Base-by-base conservation (phyloP, 75 land plant genomes). In the Cryptomeria japonica region DNA sequence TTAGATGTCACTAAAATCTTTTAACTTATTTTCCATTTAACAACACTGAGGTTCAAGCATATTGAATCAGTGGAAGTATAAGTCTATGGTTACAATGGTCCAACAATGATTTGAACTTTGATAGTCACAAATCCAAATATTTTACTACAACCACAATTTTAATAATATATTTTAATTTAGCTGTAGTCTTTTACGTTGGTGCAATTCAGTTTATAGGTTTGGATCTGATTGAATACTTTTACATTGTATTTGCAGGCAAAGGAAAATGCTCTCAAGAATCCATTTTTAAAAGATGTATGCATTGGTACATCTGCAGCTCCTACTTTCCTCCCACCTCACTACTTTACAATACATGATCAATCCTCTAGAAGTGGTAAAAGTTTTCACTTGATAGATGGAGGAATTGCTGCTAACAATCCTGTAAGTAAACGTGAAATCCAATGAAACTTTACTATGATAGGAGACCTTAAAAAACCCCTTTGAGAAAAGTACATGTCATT, bases 261-360 rank as follows among this genome's bases (percentile, higher is more conserved):
- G 12, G 6, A 19, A 32, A 58, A 86, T 41, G 32, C 12, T 18
- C 28, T 22, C 2, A 55, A 10, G 31, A 55, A 90, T 90, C 89
- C 89, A 37, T 16, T 22, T 3, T 51, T 90, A 5, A 46, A 84
- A 5, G 89, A 90, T 58, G 80, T 90, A 25, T 88, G 91, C 86
- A 88, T 88, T 16, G 94, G 95, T 1, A 93, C 95, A 0, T 91
- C 95, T 22, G 94, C 94, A 15, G 94, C 94, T 70, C 94, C 95
- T 22, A 90, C 94, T 10, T 91, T 88, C 49, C 83, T 94, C 4
- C 95, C 94, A 8, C 89, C 94, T 2, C 56, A 88, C n/a, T 83
- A 44, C 31, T 93, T 93, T 83, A 9, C 38, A 31, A 90, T 86
- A 9, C 39, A 44, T 32, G 86, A 91, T 39, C 16, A 16, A 16